Conservation (phyloP, 2,329 filamentous ascomycete genomes). For the Aspergillus arachidicola region DNA sequence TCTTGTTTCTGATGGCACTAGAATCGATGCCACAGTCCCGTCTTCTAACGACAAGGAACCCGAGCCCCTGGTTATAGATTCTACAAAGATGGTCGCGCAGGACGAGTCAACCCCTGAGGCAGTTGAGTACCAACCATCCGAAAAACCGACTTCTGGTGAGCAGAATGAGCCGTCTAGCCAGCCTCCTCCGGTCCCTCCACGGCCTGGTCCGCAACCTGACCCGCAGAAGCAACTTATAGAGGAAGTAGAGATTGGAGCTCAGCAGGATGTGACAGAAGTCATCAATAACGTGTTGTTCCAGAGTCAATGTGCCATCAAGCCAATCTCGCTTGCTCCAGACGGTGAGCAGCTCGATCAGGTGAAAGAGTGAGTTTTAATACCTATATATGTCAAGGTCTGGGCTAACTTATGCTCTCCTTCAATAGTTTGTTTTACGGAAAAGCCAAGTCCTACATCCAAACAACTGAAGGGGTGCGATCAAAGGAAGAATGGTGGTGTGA, state of each 20-base stretch:
- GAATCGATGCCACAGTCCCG: slow-evolving; percentile 20
- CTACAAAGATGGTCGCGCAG: slow-evolving; percentile 27
- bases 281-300: slow-evolving; percentile 91
- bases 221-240: slow-evolving; percentile 44
- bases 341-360: slow-evolving; percentile 81
- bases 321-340: slow-evolving; percentile 64
- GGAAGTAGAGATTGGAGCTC: slow-evolving; percentile 64
- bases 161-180: slow-evolving; percentile 44
- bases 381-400: slow-evolving; percentile 19
- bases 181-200: slow-evolving; percentile 63
- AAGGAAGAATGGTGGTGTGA: slow-evolving; percentile 65
- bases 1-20: slow-evolving; percentile 36
- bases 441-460: slow-evolving; percentile 49
- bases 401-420: slow-evolving; percentile 16
- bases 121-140: slow-evolving; percentile 7
- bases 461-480: slow-evolving; percentile 47
- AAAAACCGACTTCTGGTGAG: slow-evolving; percentile 7
- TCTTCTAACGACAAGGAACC: slow-evolving; percentile 44
- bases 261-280: slow-evolving; percentile 96
- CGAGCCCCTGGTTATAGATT: slow-evolving; percentile 24
- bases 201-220: slow-evolving; percentile 43
- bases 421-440: slow-evolving; percentile 54
- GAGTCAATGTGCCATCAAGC: slow-evolving; percentile 82
- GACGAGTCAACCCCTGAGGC: slow-evolving; percentile 18
- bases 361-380: slow-evolving; percentile 55